Evolutionary conservation across 306 rosid species (phyloP).

Genomic region (Gillenia trifoliata): DNA sequence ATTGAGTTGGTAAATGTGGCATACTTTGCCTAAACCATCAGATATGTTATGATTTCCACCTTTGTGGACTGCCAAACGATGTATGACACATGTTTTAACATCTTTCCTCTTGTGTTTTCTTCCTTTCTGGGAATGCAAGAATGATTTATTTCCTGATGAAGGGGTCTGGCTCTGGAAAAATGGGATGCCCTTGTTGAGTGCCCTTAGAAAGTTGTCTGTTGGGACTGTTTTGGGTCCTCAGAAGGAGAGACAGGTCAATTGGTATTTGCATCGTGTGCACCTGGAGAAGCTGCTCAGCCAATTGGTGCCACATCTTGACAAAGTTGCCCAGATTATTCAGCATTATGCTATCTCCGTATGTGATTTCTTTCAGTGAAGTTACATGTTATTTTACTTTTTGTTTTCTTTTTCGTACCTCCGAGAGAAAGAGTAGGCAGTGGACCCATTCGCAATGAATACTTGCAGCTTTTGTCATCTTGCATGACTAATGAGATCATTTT

Average conservation of each 20-base stretch:
- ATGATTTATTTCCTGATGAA: constrained; percentile 88
- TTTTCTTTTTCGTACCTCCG: neutral
- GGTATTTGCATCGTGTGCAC: constrained; percentile 80
- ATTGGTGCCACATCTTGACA: constrained; percentile 67
- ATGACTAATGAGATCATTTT: constrained; percentile 13
- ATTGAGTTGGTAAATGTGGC: neutral
- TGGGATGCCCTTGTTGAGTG: constrained; percentile 85
- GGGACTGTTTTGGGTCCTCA: constrained; percentile 78
- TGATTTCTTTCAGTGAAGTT: constrained; percentile 20
- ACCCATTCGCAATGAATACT: neutral
- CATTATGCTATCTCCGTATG: constrained; percentile 93
- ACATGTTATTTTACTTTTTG: neutral
- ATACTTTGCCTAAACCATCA: neutral
- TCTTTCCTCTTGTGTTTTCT: neutral
- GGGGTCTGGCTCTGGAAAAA: constrained; percentile 88
- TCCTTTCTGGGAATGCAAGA: constrained; percentile 47
- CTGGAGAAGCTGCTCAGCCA: constrained; percentile 75
- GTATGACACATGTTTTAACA: neutral
- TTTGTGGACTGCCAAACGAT: neutral
- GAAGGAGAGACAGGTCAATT: constrained; percentile 70
- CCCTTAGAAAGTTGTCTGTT: constrained; percentile 76
- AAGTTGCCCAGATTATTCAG: constrained; percentile 77
- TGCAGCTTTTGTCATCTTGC: constrained; percentile 7
- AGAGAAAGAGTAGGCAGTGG: neutral
- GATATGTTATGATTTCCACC: neutral